Percentiles rank a stretch among this genome's conserved stretches.
Evolutionary conservation across 495 filamentous ascomycete species (phyloP).

Genomic region (Tuber indicum): DNA sequence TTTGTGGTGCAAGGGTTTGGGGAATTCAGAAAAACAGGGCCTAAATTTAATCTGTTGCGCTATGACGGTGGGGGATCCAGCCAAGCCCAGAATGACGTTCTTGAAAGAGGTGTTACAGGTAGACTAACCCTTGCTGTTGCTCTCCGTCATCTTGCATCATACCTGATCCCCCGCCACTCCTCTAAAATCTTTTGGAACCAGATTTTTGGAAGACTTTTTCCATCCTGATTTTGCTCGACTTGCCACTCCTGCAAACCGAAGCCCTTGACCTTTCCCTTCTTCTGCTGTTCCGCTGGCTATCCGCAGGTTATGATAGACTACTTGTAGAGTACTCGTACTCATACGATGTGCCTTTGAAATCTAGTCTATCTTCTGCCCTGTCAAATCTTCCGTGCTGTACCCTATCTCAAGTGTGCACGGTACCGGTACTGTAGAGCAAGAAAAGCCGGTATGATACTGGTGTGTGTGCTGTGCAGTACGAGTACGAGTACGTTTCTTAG

Average conservation of each 20-base stretch:
- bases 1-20: neutral
- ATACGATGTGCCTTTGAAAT: neutral
- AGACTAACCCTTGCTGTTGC: neutral
- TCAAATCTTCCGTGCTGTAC: neutral
- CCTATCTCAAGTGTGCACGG: neutral
- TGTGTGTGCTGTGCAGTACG: too few species aligned
- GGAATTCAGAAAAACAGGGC: neutral
- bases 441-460: too few species aligned
- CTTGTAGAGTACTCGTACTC: too few species aligned
- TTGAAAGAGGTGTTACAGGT: neutral
- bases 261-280: neutral
- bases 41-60: neutral
- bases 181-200: neutral
- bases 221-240: neutral
- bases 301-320: too few species aligned
- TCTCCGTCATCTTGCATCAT: conserved; percentile 5
- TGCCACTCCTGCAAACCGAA: neutral
- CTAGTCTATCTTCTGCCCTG: neutral
- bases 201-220: neutral
- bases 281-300: too few species aligned
- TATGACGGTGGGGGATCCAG: neutral
- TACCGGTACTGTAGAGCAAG: too few species aligned
- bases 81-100: neutral
- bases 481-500: neutral
- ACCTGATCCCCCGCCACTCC: neutral